Conservation (phyloP, 1,139 yeast species). For the Hyphopichia wangnamkhiaoensis region DNA sequence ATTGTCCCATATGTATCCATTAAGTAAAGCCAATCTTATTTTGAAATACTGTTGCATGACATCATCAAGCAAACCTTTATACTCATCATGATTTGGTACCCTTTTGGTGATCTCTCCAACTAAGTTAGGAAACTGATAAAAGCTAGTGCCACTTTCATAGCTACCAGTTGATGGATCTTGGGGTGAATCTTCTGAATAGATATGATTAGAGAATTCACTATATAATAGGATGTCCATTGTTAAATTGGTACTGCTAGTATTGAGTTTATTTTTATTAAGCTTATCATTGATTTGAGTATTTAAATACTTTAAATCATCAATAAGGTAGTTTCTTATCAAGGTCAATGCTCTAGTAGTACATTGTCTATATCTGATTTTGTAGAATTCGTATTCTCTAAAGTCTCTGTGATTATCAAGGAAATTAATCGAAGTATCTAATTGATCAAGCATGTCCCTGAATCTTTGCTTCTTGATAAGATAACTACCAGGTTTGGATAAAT, state of each 20-base stretch:
- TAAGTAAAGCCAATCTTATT: constrained; percentile 50
- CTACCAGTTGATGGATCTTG: constrained; percentile 15
- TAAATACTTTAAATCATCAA: constrained; percentile 51
- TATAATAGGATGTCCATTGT: constrained; percentile 42
- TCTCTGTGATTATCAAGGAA: constrained; percentile 41
- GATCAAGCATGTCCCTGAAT: constrained; percentile 54
- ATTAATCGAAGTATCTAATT: constrained; percentile 55
- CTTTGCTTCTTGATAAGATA: constrained; percentile 58
- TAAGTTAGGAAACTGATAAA: constrained; percentile 42
- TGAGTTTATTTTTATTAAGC: constrained; percentile 8
- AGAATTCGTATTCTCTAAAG: constrained; percentile 70
- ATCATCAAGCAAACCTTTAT: constrained; percentile 67
- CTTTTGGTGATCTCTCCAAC: constrained; percentile 53
- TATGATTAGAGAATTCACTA: constrained; percentile 49
- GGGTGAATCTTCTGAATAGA: constrained; percentile 7
- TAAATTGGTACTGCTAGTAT: constrained; percentile 10
- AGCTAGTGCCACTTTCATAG: constrained; percentile 16
- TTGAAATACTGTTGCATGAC: constrained; percentile 64
- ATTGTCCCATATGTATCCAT: constrained; percentile 41
- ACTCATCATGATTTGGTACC: constrained; percentile 52
- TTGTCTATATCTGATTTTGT: constrained; percentile 74
- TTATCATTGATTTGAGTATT: constrained; percentile 43
- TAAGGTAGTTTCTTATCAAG: constrained; percentile 67
- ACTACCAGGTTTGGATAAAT: constrained; percentile 70
- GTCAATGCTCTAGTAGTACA: constrained; percentile 84